Evolutionary conservation across 208 protist species (phyloP), one percentile per base, ranked within the genome.

Genomic region (Naegleria lovaniensis): DNA sequence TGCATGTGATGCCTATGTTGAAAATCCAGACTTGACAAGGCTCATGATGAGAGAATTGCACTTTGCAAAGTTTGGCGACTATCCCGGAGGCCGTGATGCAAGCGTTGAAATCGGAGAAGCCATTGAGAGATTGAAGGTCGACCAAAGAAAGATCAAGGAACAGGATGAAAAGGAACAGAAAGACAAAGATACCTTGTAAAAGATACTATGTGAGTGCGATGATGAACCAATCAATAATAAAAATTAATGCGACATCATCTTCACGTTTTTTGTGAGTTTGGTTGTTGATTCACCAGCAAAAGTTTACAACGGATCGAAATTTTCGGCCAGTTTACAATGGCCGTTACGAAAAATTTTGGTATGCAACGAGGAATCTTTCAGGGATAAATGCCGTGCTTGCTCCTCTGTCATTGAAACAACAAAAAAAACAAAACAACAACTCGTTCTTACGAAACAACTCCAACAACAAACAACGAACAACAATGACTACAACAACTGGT

Each of bases 401-500:
- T 19, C 51, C 5, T 15, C 51, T n/a, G 51, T 67, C 22, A 29
- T 67, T 19, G 22, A 67, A 22, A 67, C 55, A 67, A 67, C 11
- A 15, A 67, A 67, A 67, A 67, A 67, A 67, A 67, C 4, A 4
- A 67, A 15, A 67, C 3, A 58, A 58, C 55, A 67, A 67, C 22
- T 67, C 55, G 55, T 67, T 1, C 22, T 67, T 67, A 67, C 55
- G 55, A 67, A 67, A 4, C 11, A 67, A 67, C 55, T 29, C 11
- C 55, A 67, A 67, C 55, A 67, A n/a, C 11, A 67, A 67, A 2
- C 3, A 67, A 67, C 22, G 19, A 4, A 15, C 19, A 67, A 83
- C 16, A 41, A 79, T 90, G 52, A 38, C 87, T 40, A 90, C 16
- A 41, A 79, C 79, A 38, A 38, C 87, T 40, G 87, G 87, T 36